phyloP scores from a whole-genome alignment of 148 eudicot species.

The Nyssa sinensis region DNA sequence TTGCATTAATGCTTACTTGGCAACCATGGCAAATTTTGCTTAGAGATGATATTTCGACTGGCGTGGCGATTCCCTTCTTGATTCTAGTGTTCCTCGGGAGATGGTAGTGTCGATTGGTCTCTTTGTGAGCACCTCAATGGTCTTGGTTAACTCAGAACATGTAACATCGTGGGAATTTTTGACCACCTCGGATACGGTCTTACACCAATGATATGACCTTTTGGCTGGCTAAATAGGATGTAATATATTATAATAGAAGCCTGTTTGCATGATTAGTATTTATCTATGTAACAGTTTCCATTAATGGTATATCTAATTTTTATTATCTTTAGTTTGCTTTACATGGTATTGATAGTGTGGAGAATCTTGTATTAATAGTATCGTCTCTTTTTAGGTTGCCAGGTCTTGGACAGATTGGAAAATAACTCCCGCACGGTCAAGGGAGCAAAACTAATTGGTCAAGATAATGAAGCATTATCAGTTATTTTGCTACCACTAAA shows the following conservation, averaged over 20 bases:
- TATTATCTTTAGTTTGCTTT: neutral
- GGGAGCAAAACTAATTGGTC: constrained; percentile 82
- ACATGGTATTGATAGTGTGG: neutral
- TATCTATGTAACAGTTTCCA: neutral
- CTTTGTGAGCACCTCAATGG: no score
- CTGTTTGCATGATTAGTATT: neutral
- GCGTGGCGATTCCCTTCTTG: no score
- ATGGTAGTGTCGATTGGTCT: no score
- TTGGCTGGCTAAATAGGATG: neutral
- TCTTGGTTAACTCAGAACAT: no score
- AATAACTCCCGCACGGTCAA: constrained; percentile 73
- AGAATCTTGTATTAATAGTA: neutral
- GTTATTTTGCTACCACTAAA: constrained; percentile 70
- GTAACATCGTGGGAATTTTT: no score
- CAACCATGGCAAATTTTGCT: no score
- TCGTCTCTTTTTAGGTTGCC: constrained; percentile 59
- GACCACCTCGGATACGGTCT: no score
- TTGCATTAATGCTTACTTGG: no score
- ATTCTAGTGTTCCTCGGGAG: no score
- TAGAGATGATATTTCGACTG: no score
- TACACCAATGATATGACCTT: neutral
- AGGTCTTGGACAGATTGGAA: constrained; percentile 73
- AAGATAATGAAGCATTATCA: constrained; percentile 72
- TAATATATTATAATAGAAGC: neutral
- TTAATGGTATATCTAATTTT: neutral